Evolutionary conservation across 768 basidiomycete species (phyloP), one percentile per base, ranked within the genome.

Genomic region (Boletales sp.): DNA sequence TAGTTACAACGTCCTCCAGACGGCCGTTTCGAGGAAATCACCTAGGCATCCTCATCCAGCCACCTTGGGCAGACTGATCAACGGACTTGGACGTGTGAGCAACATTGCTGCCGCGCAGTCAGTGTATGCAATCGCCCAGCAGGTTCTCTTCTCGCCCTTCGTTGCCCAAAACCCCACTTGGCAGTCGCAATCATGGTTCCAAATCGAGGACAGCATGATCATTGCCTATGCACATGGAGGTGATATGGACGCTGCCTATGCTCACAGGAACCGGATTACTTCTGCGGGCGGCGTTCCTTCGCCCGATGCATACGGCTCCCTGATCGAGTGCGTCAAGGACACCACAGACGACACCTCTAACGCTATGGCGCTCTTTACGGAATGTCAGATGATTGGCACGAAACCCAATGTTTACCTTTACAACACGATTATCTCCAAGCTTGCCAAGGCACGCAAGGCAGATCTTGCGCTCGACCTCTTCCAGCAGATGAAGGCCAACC

Each of bases 351-450:
- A 98, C 59, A 87, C 93, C 0, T 79, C 84, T 4, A 90, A 93
- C 55, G 94, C 93, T 0, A 74, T 93, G 68, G 78, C 82, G 29
- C 78, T 97, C 29, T 98, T 86, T 72, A 72, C 84, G 27, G 94
- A 99, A 67, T 78, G 87, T 18, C 78, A 83, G 52, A 67, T 71
- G 39, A 78, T 81, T 24, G 83, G 83, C 9, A 88, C 95, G 35
- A 57, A 61, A 30, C 87, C 92, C 14, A 94, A 90, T 62, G 76
- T 86, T 41, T 99, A 87, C 71, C 80, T 99, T 35, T 99, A 88
- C 76, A 98, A 99, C 74, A 97, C 91, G 59, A 87, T 94, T 71
- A 97, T 99, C 69, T 93, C 90, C 55, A 94, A 95, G 72, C 79
- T 99, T 10, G 85, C 92, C 30, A 92, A 88, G 67, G 97, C 97